Conservation (phyloP, 2,329 filamentous ascomycete genomes). For the Albophoma yamanashiensis region DNA sequence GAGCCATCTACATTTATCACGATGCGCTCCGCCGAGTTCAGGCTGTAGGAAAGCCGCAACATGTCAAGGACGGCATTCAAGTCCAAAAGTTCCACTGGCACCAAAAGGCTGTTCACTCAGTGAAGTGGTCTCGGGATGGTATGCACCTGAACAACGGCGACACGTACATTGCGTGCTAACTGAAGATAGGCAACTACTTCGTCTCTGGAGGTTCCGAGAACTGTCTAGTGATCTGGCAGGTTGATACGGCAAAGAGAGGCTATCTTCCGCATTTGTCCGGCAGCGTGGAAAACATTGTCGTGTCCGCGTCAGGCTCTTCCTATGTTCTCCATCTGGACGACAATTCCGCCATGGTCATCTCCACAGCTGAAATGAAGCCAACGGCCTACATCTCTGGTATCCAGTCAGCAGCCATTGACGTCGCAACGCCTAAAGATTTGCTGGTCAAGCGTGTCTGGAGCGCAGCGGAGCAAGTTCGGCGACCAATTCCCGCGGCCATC, state of each 20-base stretch:
- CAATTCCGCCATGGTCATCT: constrained; percentile 84
- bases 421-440: constrained; percentile 38
- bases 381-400: constrained; percentile 77
- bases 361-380: constrained; percentile 79
- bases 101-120: constrained; percentile 65
- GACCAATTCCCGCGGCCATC: constrained; percentile 48
- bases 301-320: constrained; percentile 68
- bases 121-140: constrained; percentile 93
- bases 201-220: constrained; percentile 89
- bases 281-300: constrained; percentile 70
- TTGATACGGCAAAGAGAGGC: constrained; percentile 74
- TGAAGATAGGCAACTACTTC: constrained; percentile 66
- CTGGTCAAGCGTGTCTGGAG: constrained; percentile 42
- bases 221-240: constrained; percentile 83
- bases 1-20: constrained; percentile 72
- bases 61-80: constrained; percentile 37
- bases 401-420: constrained; percentile 50
- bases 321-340: constrained; percentile 83
- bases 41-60: constrained; percentile 24
- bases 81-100: constrained; percentile 83
- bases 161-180: constrained; percentile 16
- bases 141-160: constrained; percentile 10
- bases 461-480: constrained; percentile 28
- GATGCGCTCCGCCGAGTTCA: constrained; percentile 56
- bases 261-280: constrained; percentile 85